These are phyloP conservation scores for Boletus tylopilopsis DNA, from an alignment of 768 basidiomycete genomes.

Conservation along the genomic window DNA sequence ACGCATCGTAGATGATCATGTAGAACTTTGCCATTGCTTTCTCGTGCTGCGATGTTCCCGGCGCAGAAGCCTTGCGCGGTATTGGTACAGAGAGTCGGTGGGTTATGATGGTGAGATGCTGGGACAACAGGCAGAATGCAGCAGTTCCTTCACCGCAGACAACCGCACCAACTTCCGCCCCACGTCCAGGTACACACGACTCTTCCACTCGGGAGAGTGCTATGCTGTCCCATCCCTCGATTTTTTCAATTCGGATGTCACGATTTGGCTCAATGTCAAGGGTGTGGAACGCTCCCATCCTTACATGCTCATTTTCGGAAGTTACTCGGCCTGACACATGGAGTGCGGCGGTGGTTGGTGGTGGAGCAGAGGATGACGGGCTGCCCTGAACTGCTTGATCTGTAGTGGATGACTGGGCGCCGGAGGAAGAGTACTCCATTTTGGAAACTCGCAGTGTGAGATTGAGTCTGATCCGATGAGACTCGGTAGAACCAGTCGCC, in stretches of 20 bases:
- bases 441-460: constrained; percentile 80
- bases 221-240: constrained; percentile 89
- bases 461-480: constrained; percentile 78
- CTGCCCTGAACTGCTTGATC: constrained; percentile 34
- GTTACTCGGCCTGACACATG: constrained; percentile 86
- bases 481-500: constrained; percentile 90
- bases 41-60: constrained; percentile 82
- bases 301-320: constrained; percentile 84
- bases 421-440: constrained; percentile 77
- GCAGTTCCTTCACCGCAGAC: constrained; percentile 96
- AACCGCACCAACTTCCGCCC: constrained; percentile 94
- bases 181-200: constrained; percentile 86
- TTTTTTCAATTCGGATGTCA: constrained; percentile 86
- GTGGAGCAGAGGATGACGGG: constrained; percentile 29
- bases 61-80: constrained; percentile 85
- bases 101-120: constrained; percentile 93
- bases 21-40: constrained; percentile 87
- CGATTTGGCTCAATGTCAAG: constrained; percentile 90
- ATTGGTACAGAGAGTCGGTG: constrained; percentile 87
- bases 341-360: constrained; percentile 52
- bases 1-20: constrained; percentile 77
- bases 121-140: constrained; percentile 89
- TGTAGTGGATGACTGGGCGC: constrained; percentile 45
- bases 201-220: constrained; percentile 80
- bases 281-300: constrained; percentile 91